These are phyloP conservation scores for Viridothelium virens DNA, from an alignment of 495 filamentous ascomycete genomes.

Conservation along the genomic window DNA sequence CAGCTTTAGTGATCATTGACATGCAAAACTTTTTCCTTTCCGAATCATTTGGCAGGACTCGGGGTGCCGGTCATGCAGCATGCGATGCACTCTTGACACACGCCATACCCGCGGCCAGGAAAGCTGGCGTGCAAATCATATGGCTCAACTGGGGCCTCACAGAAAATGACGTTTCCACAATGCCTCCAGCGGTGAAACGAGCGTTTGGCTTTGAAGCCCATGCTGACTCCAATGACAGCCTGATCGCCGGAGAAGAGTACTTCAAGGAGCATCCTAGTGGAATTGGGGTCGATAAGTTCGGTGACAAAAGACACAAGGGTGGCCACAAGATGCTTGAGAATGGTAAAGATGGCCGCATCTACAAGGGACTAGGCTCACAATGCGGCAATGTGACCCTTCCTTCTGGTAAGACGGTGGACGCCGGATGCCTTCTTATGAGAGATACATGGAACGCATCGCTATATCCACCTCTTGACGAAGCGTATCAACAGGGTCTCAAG, in stretches of 20 bases:
- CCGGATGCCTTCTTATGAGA: constrained; percentile 44
- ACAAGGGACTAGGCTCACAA: constrained; percentile 42
- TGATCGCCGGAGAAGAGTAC: constrained; percentile 10
- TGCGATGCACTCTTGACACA: constrained; percentile 28
- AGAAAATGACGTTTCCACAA: constrained; percentile 42
- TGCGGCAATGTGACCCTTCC: constrained; percentile 35
- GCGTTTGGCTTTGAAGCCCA: constrained; percentile 40
- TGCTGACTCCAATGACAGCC: constrained; percentile 5
- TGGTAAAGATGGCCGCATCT: constrained; percentile 28
- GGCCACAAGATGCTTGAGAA: constrained; percentile 27
- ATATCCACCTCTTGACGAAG: constrained; percentile 40
- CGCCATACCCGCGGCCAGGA: constrained; percentile 40
- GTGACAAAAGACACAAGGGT: constrained; percentile 18
- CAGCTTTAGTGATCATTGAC: constrained; percentile 51
- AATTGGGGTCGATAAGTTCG: constrained; percentile 28
- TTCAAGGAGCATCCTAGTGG: constrained; percentile 14
- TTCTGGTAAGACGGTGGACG: constrained; percentile 35
- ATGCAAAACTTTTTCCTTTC: constrained; percentile 58
- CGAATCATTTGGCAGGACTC: constrained; percentile 32
- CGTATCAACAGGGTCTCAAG: constrained; percentile 30
- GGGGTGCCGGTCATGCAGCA: constrained; percentile 30
- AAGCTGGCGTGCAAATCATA: constrained; percentile 45
- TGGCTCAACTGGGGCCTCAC: constrained; percentile 58
- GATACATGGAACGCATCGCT: constrained; percentile 49
- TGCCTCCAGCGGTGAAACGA: constrained; percentile 45